Base-by-base conservation (phyloP, 1,284 basidiomycete genomes). In the Cutaneotrichosporon cavernicola region DNA sequence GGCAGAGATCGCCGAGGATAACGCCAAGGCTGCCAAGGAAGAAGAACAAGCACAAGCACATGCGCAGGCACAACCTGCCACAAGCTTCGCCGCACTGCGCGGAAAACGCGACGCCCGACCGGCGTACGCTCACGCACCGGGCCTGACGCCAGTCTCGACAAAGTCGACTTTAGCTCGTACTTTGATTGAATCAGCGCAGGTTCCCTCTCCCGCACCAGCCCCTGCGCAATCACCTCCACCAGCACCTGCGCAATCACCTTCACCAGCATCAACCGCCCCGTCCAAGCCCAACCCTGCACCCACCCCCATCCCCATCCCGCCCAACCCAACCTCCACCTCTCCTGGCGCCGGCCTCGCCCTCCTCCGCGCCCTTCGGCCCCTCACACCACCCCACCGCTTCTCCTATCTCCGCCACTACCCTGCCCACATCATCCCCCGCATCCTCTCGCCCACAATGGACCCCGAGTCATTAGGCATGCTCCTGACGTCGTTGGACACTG, bases 381-480 rank as follows among this genome's bases (percentile, higher is more conserved):
- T 56, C 58, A 2, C 60, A 43, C 21, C 62, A 38, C 8, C 58
- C 57, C 16, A 47, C 56, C 47, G 59, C 52, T 21, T 59, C 62
- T 16, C 70, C 49, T 65, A 57, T 56, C 63, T 67, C 18, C 52
- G 62, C 9, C 62, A 71, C 53, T 75, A 75, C 46, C 65, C 72
- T 6, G 61, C 76, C 4, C 47, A 4, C 13, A 65, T 68, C 38
- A 56, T 76, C 9, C 50, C 69, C 4, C 65, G 38, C 7, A 73
- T 77, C 32, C 58, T 76, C 7, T 65, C 62, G 10, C 60, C 65
- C 8, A 68, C 77, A 4, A 66, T 80, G 13, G 78, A 79, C 57
- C 79, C 79, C 0, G 79, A 80, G 62, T 66, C 65, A 11, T 64
- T 79, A 7, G 78, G 71, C 1, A 26, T 70, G 38, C 58, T 79